Evolutionary conservation across 1,284 basidiomycete species (phyloP).

Genomic region (Tetrapyrgos nigripes): DNA sequence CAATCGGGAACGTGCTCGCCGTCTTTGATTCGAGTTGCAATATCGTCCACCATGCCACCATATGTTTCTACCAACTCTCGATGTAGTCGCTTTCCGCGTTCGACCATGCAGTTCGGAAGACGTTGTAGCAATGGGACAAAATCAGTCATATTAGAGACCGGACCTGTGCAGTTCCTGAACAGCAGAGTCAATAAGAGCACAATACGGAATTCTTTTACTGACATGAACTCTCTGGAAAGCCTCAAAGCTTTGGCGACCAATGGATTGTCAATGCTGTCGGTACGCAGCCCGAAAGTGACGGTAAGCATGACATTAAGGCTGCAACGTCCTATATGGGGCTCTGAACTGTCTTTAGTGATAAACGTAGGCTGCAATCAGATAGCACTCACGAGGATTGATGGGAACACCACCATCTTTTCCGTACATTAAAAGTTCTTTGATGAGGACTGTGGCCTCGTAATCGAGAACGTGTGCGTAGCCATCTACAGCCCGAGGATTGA

Average conservation of each 20-base stretch:
- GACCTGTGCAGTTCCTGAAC: slow-evolving; percentile 31
- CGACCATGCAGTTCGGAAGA: slow-evolving; percentile 35
- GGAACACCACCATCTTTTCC: slow-evolving; percentile 36
- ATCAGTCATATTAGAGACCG: slow-evolving; percentile 46
- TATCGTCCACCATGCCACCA: slow-evolving; percentile 34
- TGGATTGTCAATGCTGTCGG: slow-evolving; percentile 36
- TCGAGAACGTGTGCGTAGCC: slow-evolving; percentile 40
- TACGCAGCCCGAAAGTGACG: slow-evolving; percentile 42
- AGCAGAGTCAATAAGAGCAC: slow-evolving; percentile 11
- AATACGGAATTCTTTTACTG: slow-evolving; percentile 20
- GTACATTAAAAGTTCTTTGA: slow-evolving; percentile 39
- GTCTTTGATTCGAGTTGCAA: slow-evolving; percentile 33
- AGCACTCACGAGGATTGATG: slow-evolving; percentile 43
- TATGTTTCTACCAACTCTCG: slow-evolving; percentile 39
- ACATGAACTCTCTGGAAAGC: slow-evolving; percentile 45
- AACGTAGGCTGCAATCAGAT: slow-evolving; percentile 30
- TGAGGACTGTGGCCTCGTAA: slow-evolving; percentile 41
- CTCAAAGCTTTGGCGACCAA: slow-evolving; percentile 37
- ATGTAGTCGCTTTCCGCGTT: slow-evolving; percentile 40
- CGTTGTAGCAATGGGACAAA: slow-evolving; percentile 44
- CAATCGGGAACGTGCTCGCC: slow-evolving; percentile 41
- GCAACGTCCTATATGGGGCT: slow-evolving; percentile 7
- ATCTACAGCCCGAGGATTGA: slow-evolving; percentile 40
- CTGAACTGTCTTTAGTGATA: background rate
- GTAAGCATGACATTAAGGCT: slow-evolving; percentile 41